Base-by-base conservation (phyloP, 129 eudicot species). In the Saposhnikovia divaricata region DNA sequence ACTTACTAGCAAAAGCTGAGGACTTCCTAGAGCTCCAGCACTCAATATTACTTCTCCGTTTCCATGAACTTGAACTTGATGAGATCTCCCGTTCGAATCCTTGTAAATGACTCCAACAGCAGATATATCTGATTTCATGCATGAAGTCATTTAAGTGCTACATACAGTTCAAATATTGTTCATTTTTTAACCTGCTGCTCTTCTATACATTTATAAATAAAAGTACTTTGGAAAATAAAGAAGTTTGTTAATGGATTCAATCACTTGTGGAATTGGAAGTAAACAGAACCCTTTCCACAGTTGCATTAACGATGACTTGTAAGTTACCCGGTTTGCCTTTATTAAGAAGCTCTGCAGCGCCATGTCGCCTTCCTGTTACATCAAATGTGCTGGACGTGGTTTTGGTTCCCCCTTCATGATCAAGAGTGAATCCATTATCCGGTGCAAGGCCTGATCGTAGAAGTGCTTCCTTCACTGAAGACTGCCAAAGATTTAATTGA, bases 261-360 rank as follows among this genome's bases (percentile, higher is more conserved):
- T 42, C 68, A 83, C 84, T 81, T 31, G 55, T 63, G 3, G 61
- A 28, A 1, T 50, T 21, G 37, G 79, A 63, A 15, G 79, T 75
- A 68, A 83, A 85, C 77, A 61, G 31, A 37, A 80, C 27, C 75
- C 84, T 80, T 76, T 86, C 86, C 44, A 87, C 90, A 0, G 76
- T 83, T 9, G 90, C 90, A 78, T 85, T 82, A 42, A 85, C 78
- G 9, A 85, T 42, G 10, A 87, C 90, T 3, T 13, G 14, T 28
- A 87, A 74, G 47, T 85, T 87, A 16, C 21, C 28, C 23, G 78
- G 76, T 63, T 85, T 76, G 10, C 81, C 91, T 61, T 53, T 82
- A 66, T 68, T 83, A 18, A 88, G 89, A 6, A 88, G 88, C 77
- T 88, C 91, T 11, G 80, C 85, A 4, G 87, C 83, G 0, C 88